A percentile compares a stretch with the other conserved stretches of the same genome.
These are phyloP conservation scores for Xerocomus potaroensis DNA, from an alignment of 768 basidiomycete species.

Conservation along the genomic window DNA sequence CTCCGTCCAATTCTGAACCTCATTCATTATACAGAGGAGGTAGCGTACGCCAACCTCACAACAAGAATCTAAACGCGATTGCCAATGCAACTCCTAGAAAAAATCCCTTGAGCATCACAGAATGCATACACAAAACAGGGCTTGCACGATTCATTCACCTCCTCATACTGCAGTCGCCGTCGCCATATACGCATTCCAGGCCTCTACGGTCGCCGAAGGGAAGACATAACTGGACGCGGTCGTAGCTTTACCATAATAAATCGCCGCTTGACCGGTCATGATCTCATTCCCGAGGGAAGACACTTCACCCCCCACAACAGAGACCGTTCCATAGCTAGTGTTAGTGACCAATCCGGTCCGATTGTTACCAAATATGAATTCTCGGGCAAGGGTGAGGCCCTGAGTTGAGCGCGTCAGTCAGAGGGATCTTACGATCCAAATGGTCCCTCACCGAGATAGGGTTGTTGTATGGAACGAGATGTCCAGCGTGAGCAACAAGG, in stretches of 20 bases:
- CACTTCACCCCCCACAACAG: conserved; percentile 48
- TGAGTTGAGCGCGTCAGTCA: conserved; percentile 20
- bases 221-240: conserved; percentile 50
- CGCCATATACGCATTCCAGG: conserved; percentile 51
- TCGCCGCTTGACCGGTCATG: conserved; percentile 49
- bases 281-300: conserved; percentile 41
- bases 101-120: not conserved
- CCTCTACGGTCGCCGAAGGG: conserved; percentile 51
- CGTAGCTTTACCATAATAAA: conserved; percentile 48
- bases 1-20: too few species aligned
- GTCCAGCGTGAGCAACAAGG: conserved; percentile 36
- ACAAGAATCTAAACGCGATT: not conserved
- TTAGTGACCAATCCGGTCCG: conserved; percentile 50
- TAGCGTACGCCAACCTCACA: not conserved
- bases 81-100: not conserved
- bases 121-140: too few species aligned
- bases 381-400: conserved; percentile 57
- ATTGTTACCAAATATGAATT: conserved; percentile 67
- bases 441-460: conserved; percentile 42
- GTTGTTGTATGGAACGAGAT: conserved; percentile 31
- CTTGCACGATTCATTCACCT: not conserved
- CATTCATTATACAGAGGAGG: too few species aligned
- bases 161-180: conserved; percentile 37
- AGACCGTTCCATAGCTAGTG: conserved; percentile 17
- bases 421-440: not conserved